phyloP scores from a whole-genome alignment of 2,329 filamentous ascomycete genomes.

The Passalora sequoiae region DNA sequence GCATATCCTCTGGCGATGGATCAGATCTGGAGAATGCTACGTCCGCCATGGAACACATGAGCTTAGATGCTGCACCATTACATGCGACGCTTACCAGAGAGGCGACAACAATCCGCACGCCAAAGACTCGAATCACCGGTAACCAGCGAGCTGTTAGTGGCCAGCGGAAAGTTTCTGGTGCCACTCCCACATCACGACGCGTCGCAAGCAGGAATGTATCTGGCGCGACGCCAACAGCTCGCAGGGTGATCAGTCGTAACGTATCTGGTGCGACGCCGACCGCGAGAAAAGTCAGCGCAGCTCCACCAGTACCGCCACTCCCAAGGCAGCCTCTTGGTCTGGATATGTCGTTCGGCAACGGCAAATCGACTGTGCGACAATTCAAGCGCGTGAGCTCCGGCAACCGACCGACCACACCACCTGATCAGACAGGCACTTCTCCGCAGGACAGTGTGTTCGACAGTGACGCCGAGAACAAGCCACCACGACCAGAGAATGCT shows the following conservation, averaged over 20 bases:
- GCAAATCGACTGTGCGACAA: conserved; percentile 81
- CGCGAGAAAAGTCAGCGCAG: conserved; percentile 39
- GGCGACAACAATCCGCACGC: conserved; percentile 36
- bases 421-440: conserved; percentile 19
- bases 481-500: conserved; percentile 39
- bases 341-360: conserved; percentile 91
- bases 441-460: conserved; percentile 32
- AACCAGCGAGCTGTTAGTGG: conserved; percentile 38
- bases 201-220: conserved; percentile 31
- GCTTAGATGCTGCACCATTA: conserved; percentile 41
- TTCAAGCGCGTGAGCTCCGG: conserved; percentile 74
- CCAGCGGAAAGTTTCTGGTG: conserved; percentile 31
- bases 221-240: conserved; percentile 32
- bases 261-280: conserved; percentile 39
- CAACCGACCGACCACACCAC: conserved; percentile 20
- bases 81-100: conserved; percentile 21
- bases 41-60: conserved; percentile 40
- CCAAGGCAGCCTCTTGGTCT: conserved; percentile 73
- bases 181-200: conserved; percentile 21
- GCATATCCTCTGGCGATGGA: conserved; percentile 40
- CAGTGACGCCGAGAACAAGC: conserved; percentile 60
- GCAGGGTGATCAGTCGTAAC: conserved; percentile 30
- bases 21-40: conserved; percentile 33
- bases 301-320: conserved; percentile 5
- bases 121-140: conserved; percentile 29